Evolutionary conservation across 2,329 filamentous ascomycete genomes (phyloP).

Genomic region (Fusarium sp.): DNA sequence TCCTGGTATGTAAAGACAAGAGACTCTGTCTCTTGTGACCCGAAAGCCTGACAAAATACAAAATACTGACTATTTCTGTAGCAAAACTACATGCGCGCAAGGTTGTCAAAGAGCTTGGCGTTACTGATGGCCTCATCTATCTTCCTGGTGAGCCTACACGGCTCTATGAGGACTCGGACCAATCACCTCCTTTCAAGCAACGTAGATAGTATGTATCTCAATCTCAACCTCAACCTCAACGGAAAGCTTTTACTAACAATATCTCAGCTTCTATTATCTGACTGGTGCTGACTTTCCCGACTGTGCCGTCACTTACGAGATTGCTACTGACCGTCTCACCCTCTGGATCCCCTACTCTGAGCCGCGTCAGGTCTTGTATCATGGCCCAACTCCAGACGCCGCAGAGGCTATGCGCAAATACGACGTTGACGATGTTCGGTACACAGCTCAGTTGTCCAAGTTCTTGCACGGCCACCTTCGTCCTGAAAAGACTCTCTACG

Average conservation of each 20-base stretch:
- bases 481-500: constrained; percentile 58
- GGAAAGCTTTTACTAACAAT: background rate
- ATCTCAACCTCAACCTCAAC: background rate
- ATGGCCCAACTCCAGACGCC: constrained; percentile 70
- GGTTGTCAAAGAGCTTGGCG: constrained; percentile 65
- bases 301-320: constrained; percentile 70
- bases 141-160: constrained; percentile 65
- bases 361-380: constrained; percentile 72
- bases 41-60: background rate
- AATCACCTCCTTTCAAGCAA: constrained; percentile 68
- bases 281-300: constrained; percentile 67
- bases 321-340: constrained; percentile 71
- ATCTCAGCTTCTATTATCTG: constrained; percentile 69
- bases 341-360: constrained; percentile 81
- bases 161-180: constrained; percentile 71
- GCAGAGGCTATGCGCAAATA: constrained; percentile 72
- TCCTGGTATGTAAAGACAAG: constrained; percentile 50
- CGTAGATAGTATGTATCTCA: constrained; percentile 66
- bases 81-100: constrained; percentile 70
- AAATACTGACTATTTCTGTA: constrained; percentile 44
- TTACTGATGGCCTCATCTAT: constrained; percentile 66
- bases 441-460: constrained; percentile 65
- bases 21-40: background rate
- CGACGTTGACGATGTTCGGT: constrained; percentile 79
- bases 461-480: constrained; percentile 57